A percentile compares a stretch with the other conserved stretches of the same genome.
Conservation (phyloP, 140 eudicot genomes). For the Stevia rebaudiana region DNA sequence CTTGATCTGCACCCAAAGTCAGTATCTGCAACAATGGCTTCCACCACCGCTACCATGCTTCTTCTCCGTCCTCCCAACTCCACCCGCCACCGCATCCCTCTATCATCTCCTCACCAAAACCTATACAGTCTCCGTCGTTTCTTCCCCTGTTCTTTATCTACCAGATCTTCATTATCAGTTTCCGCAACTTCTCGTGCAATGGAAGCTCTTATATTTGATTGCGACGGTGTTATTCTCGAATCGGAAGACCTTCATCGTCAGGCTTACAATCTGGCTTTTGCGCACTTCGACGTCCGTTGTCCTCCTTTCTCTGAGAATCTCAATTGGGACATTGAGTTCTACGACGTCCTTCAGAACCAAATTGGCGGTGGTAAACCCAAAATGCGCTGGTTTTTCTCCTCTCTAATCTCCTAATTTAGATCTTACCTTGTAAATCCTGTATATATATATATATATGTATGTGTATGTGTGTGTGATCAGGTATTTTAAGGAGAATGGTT, state of each 20-base stretch:
- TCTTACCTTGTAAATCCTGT: not conserved
- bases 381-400: constrained; percentile 65
- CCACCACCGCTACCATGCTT: constrained; percentile 21
- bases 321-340: constrained; percentile 66
- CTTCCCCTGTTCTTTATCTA: constrained; percentile 11
- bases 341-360: constrained; percentile 83
- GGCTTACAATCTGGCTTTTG: constrained; percentile 92
- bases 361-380: constrained; percentile 99
- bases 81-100: constrained; percentile 22
- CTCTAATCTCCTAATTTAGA: not conserved
- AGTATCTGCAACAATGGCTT: constrained; percentile 36
- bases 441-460: too few species aligned
- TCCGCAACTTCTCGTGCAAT: constrained; percentile 42
- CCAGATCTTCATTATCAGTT: constrained; percentile 8
- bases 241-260: constrained; percentile 92
- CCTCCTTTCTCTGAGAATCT: constrained; percentile 47
- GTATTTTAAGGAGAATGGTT: constrained; percentile 96
- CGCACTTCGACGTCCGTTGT: constrained; percentile 69
- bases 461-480: constrained; percentile 24
- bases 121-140: constrained; percentile 14
- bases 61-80: constrained; percentile 33
- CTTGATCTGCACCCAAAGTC: not conserved
- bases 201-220: constrained; percentile 83
- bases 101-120: constrained; percentile 20
- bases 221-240: constrained; percentile 94